These are phyloP conservation scores for Colletotrichum godetiae DNA, from an alignment of 2,329 filamentous ascomycete species.

Conservation along the genomic window DNA sequence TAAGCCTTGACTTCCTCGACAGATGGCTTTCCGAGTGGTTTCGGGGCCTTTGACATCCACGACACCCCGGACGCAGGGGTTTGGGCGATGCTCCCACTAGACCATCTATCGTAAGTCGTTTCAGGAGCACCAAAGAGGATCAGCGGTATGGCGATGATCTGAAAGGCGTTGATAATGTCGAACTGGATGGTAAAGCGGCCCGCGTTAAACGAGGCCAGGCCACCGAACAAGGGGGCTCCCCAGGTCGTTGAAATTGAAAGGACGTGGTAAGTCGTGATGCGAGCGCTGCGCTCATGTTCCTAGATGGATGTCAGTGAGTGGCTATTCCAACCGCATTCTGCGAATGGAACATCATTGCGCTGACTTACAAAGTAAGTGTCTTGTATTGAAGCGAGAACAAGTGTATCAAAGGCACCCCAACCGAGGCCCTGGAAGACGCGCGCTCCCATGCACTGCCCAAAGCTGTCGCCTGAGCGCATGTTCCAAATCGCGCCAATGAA, in stretches of 20 bases:
- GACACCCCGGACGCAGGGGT: slow-evolving; percentile 36
- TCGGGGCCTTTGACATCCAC: slow-evolving; percentile 3
- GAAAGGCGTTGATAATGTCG: slow-evolving; percentile 61
- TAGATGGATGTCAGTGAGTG: slow-evolving; percentile 42
- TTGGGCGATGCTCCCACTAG: slow-evolving; percentile 25
- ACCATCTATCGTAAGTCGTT: slow-evolving; percentile 61
- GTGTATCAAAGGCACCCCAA: slow-evolving; percentile 69
- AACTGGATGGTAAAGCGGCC: slow-evolving; percentile 61
- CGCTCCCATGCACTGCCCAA: slow-evolving; percentile 61
- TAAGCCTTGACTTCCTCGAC: slow-evolving; percentile 49
- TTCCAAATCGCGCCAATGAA: slow-evolving; percentile 65
- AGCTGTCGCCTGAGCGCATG: slow-evolving; percentile 53
- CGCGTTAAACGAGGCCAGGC: slow-evolving; percentile 55
- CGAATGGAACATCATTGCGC: background rate
- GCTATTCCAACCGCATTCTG: background rate
- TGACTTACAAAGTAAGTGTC: slow-evolving; percentile 67
- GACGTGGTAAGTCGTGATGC: slow-evolving; percentile 57
- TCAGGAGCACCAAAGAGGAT: slow-evolving; percentile 62
- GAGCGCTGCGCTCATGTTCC: slow-evolving; percentile 64
- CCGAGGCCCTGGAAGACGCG: slow-evolving; percentile 66
- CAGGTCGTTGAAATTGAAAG: slow-evolving; percentile 60
- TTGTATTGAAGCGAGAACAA: slow-evolving; percentile 63
- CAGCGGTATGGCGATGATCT: slow-evolving; percentile 58
- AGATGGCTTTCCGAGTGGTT: slow-evolving; percentile 41
- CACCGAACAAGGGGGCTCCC: slow-evolving; percentile 65